Evolutionary conservation across 345 rosid species (phyloP).

Genomic region (Dipteronia sinensis): DNA sequence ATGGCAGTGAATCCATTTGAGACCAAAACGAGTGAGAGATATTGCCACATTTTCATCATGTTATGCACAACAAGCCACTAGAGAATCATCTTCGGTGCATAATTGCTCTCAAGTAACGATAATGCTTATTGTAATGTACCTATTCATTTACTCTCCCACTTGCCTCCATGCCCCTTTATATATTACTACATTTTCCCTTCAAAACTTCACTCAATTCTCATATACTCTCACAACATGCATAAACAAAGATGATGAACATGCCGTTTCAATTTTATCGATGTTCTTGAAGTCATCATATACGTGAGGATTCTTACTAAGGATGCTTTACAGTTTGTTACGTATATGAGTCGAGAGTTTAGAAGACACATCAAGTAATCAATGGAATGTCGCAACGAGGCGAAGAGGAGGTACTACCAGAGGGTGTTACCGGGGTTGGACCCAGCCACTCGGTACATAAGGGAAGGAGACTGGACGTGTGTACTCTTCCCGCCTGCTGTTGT

Average conservation of each 20-base stretch:
- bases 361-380: conserved; percentile 65
- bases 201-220: not conserved
- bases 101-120: conserved; percentile 13
- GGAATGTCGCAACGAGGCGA: conserved; percentile 76
- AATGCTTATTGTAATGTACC: conserved; percentile 13
- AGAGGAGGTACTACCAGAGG: conserved; percentile 54
- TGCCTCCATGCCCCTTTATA: conserved; percentile 17
- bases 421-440: conserved; percentile 79
- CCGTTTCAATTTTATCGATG: conserved; percentile 48
- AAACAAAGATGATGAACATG: conserved; percentile 21
- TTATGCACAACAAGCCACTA: not conserved
- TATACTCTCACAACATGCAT: not conserved
- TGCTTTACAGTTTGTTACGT: conserved; percentile 78
- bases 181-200: not conserved
- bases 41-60: too few relatives aligned
- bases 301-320: conserved; percentile 69
- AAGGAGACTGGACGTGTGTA: conserved; percentile 72
- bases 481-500: conserved; percentile 70
- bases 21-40: too few relatives aligned
- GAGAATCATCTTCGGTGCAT: not conserved
- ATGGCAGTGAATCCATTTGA: too few relatives aligned
- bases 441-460: conserved; percentile 68
- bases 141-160: conserved; percentile 16
- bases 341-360: conserved; percentile 74
- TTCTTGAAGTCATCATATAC: conserved; percentile 39